Evolutionary conservation across 305 asterid genomes (phyloP).

Genomic region (Fraxinus sp.): DNA sequence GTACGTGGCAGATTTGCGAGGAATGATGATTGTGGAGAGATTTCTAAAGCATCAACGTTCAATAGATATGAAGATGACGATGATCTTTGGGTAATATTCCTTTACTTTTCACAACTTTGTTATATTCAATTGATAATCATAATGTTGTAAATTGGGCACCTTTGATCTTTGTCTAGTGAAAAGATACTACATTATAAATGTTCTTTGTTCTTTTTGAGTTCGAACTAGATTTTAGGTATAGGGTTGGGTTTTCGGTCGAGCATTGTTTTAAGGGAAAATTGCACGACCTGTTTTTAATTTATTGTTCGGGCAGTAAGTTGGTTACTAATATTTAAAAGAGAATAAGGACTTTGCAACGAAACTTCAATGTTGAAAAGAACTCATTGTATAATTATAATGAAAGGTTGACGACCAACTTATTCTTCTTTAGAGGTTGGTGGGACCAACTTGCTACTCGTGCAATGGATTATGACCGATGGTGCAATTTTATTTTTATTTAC

Average conservation of each 20-base stretch:
- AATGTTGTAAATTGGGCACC: background rate
- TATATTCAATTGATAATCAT: background rate
- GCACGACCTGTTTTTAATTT: background rate
- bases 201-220: background rate
- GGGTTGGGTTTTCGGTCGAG: background rate
- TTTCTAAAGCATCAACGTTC: conserved; percentile 56
- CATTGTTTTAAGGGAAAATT: background rate
- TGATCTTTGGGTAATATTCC: conserved; percentile 76
- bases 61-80: conserved; percentile 61
- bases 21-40: conserved; percentile 70
- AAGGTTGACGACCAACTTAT: background rate
- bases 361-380: background rate
- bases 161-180: conserved; percentile 16
- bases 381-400: background rate
- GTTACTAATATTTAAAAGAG: background rate
- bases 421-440: background rate
- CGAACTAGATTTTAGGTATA: background rate
- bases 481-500: background rate
- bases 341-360: background rate
- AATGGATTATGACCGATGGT: background rate
- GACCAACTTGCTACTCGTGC: background rate
- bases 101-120: conserved; percentile 2
- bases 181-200: background rate
- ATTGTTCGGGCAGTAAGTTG: background rate
- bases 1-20: conserved; percentile 91